Conservation (phyloP, 441 rosid genomes). For the Populus trichocarpa region DNA sequence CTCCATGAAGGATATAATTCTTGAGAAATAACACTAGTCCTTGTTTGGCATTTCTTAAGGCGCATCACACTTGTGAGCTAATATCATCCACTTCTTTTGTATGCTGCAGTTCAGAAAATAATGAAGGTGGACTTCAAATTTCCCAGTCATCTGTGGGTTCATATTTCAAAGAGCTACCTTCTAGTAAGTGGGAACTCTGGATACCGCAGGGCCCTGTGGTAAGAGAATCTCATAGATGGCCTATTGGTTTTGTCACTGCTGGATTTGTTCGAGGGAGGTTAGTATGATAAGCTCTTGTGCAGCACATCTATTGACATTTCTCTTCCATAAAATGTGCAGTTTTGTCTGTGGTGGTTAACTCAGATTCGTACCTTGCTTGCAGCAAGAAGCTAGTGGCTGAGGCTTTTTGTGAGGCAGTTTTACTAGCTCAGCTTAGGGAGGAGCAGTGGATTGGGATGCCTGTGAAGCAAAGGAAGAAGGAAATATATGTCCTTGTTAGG, state of each 20-base stretch:
- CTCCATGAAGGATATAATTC: neutral
- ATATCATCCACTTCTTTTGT: neutral
- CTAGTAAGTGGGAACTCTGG: conserved; percentile 68
- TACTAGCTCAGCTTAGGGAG: conserved; percentile 58
- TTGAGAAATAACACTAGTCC: neutral
- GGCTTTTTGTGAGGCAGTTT: conserved; percentile 66
- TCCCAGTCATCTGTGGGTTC: conserved; percentile 50
- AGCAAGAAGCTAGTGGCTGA: conserved; percentile 67
- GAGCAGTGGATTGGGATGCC: conserved; percentile 64
- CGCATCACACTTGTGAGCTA: neutral
- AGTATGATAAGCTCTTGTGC: conserved; percentile 7
- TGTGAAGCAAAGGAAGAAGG: conserved; percentile 47
- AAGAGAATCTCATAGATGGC: conserved; percentile 52
- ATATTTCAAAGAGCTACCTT: conserved; percentile 55
- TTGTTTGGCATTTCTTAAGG: neutral
- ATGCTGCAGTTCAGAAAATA: conserved; percentile 44
- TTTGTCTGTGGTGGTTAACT: neutral
- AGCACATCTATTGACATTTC: neutral
- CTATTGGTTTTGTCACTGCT: conserved; percentile 81
- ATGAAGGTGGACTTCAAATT: conserved; percentile 43
- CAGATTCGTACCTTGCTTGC: conserved; percentile 18
- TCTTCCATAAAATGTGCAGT: neutral
- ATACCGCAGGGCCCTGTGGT: conserved; percentile 45
- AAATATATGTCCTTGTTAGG: conserved; percentile 66
- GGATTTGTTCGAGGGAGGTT: conserved; percentile 87